Percentiles rank a stretch among this genome's conserved stretches.
phyloP scores from a whole-genome alignment of 257 asterid species.

The Solanum habrochaites region DNA sequence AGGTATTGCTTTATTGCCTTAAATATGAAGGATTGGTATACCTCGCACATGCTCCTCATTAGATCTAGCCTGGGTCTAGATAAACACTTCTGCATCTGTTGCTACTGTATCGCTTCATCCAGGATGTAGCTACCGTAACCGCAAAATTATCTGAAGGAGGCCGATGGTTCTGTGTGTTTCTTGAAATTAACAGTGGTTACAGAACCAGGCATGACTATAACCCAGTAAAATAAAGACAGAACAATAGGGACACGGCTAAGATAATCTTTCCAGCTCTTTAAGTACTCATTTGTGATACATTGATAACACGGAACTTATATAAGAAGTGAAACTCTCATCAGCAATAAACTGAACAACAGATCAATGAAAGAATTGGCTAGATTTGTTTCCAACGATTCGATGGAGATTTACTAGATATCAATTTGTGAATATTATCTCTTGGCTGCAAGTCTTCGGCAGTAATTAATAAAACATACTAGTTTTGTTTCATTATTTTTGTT shows the following conservation, averaged over 20 bases:
- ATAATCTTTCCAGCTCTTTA: background rate
- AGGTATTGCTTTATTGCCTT: constrained; percentile 44
- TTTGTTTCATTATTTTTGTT: background rate
- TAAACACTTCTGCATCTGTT: background rate
- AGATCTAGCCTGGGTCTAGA: background rate
- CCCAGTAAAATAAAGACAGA: background rate
- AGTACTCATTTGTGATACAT: background rate
- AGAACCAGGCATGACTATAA: background rate
- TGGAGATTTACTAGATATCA: background rate
- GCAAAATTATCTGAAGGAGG: background rate
- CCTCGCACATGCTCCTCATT: background rate
- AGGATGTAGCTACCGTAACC: background rate
- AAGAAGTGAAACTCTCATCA: background rate
- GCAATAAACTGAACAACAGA: background rate
- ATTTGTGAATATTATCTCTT: background rate
- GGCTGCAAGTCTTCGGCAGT: background rate
- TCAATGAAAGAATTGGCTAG: background rate
- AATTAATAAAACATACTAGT: background rate
- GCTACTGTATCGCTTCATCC: background rate
- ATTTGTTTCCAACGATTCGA: background rate
- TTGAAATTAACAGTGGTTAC: background rate
- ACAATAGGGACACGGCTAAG: background rate
- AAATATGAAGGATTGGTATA: background rate
- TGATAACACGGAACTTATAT: background rate
- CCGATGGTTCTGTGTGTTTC: background rate